Conservation (phyloP, 257 asterid genomes). For the Primulina tabacum region DNA sequence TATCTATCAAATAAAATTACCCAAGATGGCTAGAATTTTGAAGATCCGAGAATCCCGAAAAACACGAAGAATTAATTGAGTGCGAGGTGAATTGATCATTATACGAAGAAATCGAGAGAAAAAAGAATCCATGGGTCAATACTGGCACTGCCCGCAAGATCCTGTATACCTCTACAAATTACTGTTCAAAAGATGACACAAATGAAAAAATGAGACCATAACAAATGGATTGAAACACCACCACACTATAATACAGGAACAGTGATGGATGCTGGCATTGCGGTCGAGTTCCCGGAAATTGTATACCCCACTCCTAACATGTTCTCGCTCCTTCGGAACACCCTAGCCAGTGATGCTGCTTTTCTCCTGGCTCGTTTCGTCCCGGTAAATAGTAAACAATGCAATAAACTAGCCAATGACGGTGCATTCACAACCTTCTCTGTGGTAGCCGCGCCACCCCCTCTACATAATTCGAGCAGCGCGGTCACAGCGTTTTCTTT, state of each 20-base stretch:
- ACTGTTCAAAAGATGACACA: too few species aligned
- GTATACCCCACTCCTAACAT: slow-evolving; percentile 51
- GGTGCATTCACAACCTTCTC: slow-evolving; percentile 80
- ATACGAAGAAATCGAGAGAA: too few species aligned
- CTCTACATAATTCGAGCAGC: slow-evolving; percentile 67
- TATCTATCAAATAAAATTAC: too few species aligned
- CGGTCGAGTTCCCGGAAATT: slow-evolving; percentile 47
- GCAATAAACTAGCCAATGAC: slow-evolving; percentile 61
- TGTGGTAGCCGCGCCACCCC: slow-evolving; percentile 66
- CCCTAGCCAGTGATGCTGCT: slow-evolving; percentile 86
- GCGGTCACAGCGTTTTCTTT: slow-evolving; percentile 94
- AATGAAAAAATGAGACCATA: too few species aligned
- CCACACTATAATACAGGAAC: slow-evolving; percentile 61
- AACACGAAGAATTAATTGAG: too few species aligned
- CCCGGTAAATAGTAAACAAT: slow-evolving; percentile 73
- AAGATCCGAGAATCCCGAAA: too few species aligned
- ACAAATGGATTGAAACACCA: too few species aligned
- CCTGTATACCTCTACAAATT: too few species aligned
- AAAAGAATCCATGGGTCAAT: too few species aligned
- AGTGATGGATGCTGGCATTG: slow-evolving; percentile 58
- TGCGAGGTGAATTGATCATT: too few species aligned
- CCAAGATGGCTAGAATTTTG: too few species aligned
- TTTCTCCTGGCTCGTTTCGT: slow-evolving; percentile 88
- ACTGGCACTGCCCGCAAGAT: too few species aligned
- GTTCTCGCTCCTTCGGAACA: slow-evolving; percentile 69